Evolutionary conservation across 2,329 filamentous ascomycete genomes (phyloP), one percentile per base, ranked within the genome.

Genomic region (Aspergillus melleus): DNA sequence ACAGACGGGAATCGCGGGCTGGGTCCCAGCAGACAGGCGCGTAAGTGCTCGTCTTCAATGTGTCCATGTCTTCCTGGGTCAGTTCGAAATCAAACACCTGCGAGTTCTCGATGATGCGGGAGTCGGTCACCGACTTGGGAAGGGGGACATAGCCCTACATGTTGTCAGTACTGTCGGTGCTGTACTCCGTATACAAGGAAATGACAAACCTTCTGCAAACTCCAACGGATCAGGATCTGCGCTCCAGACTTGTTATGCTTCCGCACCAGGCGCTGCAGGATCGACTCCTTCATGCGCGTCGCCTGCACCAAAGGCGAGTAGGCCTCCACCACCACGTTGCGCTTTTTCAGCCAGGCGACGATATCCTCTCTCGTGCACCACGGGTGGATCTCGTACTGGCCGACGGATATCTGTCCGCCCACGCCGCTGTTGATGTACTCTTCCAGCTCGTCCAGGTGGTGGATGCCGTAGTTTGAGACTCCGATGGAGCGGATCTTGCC

Each of bases 341-440:
- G 81, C 74, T 88, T 81, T 63, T 81, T 75, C 67, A 90, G 90
- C 92, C 92, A 97, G 51, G 85, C 79, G 9, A 88, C 87, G 61
- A 97, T 91, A 70, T 96, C 92, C 22, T 82, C 79, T n/a, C 92
- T 83, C 9, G 87, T 83, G 47, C 92, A 86, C 92, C 92, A 97
- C 0, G 93, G 93, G 76, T 97, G 93, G 11, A 97, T 79, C 77
- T 97, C 93, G 76, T 90, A 92, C 77, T 96, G 93, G 46, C 91
- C 92, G 42, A 96, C 90, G 61, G 88, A 90, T 69, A 96, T 84
- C 46, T 91, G 80, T 24, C 91, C 91, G 4, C 84, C 85, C 49
- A 65, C 70, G 10, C 72, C 71, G 29, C 66, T 67, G 61, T 73
- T 70, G 59, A 75, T 78, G 59, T 78, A 77, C 53, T 68, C 71